Percentiles rank a stretch among this genome's conserved stretches.
Conservation (phyloP, 805 yeast genomes). For the Metschnikowia borealis region DNA sequence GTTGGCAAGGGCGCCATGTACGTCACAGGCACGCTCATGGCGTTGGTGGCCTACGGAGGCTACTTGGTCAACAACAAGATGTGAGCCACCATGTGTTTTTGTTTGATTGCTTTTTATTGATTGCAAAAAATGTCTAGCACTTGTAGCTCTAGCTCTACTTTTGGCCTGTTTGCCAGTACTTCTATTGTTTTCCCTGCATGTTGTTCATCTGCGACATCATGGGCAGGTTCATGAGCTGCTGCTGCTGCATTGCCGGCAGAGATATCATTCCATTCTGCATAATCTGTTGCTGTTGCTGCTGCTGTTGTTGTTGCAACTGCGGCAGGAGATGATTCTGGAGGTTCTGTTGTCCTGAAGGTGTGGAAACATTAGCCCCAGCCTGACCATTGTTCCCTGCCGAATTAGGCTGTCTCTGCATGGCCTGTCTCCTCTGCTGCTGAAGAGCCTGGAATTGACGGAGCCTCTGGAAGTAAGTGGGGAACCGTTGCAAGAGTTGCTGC, state of each 20-base stretch:
- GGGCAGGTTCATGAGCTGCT: slow-evolving; percentile 20
- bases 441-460: slow-evolving; percentile 34
- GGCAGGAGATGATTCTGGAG: slow-evolving; percentile 4
- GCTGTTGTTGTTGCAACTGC: slow-evolving; percentile 6
- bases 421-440: slow-evolving; percentile 23
- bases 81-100: neutral
- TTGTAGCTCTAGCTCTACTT: neutral
- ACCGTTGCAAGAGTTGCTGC: slow-evolving; percentile 34
- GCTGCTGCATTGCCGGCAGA: slow-evolving; percentile 18
- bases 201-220: slow-evolving; percentile 18
- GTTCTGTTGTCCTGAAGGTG: neutral
- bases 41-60: slow-evolving; percentile 37
- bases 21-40: slow-evolving; percentile 29
- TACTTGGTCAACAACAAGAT: slow-evolving; percentile 6
- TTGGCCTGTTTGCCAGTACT: neutral
- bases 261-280: slow-evolving; percentile 12
- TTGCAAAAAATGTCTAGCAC: neutral
- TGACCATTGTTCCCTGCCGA: neutral
- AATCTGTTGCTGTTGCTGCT: slow-evolving; percentile 7
- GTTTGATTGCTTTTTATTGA: slow-evolving; percentile 1
- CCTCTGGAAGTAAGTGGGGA: slow-evolving; percentile 36
- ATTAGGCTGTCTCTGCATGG: slow-evolving; percentile 18
- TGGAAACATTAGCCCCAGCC: neutral
- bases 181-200: slow-evolving; percentile 13
- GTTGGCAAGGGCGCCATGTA: slow-evolving; percentile 30